Evolutionary conservation across 2,329 filamentous ascomycete genomes (phyloP), one percentile per base, ranked within the genome.

Genomic region (Aspergillus piperis): DNA sequence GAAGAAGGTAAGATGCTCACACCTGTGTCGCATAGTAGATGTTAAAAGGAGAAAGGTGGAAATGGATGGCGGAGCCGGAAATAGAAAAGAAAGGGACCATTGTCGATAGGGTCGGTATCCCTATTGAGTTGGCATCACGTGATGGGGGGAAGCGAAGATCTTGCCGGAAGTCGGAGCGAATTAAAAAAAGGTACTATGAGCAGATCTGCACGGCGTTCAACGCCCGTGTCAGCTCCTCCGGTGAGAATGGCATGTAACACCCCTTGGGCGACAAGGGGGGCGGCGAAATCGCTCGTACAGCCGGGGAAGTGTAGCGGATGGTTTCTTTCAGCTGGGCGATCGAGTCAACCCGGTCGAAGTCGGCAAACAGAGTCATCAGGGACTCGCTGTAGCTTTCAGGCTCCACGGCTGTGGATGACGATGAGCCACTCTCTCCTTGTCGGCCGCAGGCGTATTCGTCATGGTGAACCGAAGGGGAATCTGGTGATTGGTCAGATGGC

Each of bases 181-280:
- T 25, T 47, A 47, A 54, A 58, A 41, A 58, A 39, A 53, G 25
- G 39, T 47, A 59, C 51, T 66, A 65, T 8, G 54, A 56, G 65
- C 68, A 73, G 57, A 76, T 68, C 61, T 72, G 71, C 54, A 77
- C 70, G 54, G 74, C 72, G 65, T 68, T 71, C 71, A 77, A 70
- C 61, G 75, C 75, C 57, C 72, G 71, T 27, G 69, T 64, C 64
- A 77, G 66, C 63, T 77, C 72, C 6, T 77, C 71, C 8, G 75
- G 72, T 15, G 70, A 60, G 53, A 77, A 75, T 3, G 74, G 72
- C 51, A 71, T 64, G 8, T 66, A 64, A 47, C 66, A 70, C 8
- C 67, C 68, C 39, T 70, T 70, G 44, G 65, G 60, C 8, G 70
- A 64, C 48, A 69, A 58, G 15, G 63, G 62, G 54, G 53, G 68